Percentiles rank a stretch among this genome's conserved stretches.
phyloP scores from a whole-genome alignment of 495 filamentous ascomycete species.

The Hypoxylon intermedium region DNA sequence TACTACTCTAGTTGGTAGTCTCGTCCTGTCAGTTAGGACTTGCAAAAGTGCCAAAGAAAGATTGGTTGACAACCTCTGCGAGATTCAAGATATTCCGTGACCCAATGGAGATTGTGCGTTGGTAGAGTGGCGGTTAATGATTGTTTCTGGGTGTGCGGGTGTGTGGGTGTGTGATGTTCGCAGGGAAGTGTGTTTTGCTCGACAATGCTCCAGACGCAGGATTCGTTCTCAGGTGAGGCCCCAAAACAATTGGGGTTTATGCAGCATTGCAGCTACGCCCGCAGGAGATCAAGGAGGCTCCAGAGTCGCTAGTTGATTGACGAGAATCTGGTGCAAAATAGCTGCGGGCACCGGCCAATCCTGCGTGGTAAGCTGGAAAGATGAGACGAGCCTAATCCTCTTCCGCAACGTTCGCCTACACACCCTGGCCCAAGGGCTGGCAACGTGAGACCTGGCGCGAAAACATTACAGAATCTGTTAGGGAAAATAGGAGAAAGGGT shows the following conservation, averaged over 20 bases:
- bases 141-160: constrained; percentile 24
- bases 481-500: constrained; percentile 38
- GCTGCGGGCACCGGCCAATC: constrained; percentile 15
- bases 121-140: constrained; percentile 28
- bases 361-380: constrained; percentile 22
- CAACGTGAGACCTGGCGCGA: constrained; percentile 37
- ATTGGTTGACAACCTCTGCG: constrained; percentile 19
- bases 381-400: constrained; percentile 36
- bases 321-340: constrained; percentile 2
- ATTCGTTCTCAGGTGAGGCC: constrained; percentile 31
- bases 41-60: constrained; percentile 10
- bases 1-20: constrained; percentile 28
- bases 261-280: constrained; percentile 27
- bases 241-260: constrained; percentile 40
- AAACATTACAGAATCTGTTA: constrained; percentile 30
- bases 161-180: constrained; percentile 39
- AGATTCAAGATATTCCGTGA: constrained; percentile 25
- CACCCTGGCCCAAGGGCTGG: constrained; percentile 26
- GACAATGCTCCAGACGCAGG: constrained; percentile 38
- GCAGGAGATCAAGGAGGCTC: constrained; percentile 36
- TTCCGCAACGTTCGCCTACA: constrained; percentile 29
- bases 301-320: constrained; percentile 14
- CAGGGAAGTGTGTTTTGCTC: constrained; percentile 25
- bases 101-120: constrained; percentile 16
- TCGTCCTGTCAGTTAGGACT: constrained; percentile 14